Base-by-base conservation (phyloP, 2,329 filamentous ascomycete species). In the Drechmeria coniospora region DNA sequence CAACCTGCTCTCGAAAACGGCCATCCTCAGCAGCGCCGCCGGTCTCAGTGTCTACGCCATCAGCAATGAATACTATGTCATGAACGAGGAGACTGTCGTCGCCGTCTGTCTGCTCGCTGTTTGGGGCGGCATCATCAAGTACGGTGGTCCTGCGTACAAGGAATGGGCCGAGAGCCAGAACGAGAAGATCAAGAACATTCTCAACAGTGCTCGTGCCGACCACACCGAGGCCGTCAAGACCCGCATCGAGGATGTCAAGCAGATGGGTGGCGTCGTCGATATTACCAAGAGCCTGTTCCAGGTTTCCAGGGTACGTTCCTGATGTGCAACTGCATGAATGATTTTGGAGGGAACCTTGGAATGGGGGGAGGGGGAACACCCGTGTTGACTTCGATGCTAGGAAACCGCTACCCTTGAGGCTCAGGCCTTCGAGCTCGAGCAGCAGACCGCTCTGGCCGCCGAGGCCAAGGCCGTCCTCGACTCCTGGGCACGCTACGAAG, bases 31-130 rank as follows among this genome's bases (percentile, higher is more conserved):
- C 52, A 86, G 83, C 47, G 78, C 79, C 41, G 82, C 90, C 50
- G 87, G 80, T 63, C 61, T 92, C 46, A 86, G 81, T 50, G 72
- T 92, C 57, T 92, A 90, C 54, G 90, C 84, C 51, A 84, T 98
- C 63, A 92, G 81, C 76, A 98, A 92, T 65, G 90, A 98, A 74
- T 84, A 95, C 68, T 95, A 94, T 63, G 84, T 98, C 56, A 71
- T 98, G 63, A 98, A 98, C 67, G 90, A 98, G 71, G 90, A 98
- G 69, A 80, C 86, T 39, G 80, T 98, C 53, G 81, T 92, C 51
- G 81, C 82, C 42, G 73, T 98, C 63, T 90, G 80, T 58, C 69
- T 98, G 49, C 66, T 95, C 53, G 83, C 79, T 54, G 81, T 95
- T 53, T 98, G 92, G 79, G 78, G 68, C 51, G 83, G 76, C 37